These are phyloP conservation scores for Isoetes taiwanensis DNA, from an alignment of 75 land plant genomes.

Conservation along the genomic window DNA sequence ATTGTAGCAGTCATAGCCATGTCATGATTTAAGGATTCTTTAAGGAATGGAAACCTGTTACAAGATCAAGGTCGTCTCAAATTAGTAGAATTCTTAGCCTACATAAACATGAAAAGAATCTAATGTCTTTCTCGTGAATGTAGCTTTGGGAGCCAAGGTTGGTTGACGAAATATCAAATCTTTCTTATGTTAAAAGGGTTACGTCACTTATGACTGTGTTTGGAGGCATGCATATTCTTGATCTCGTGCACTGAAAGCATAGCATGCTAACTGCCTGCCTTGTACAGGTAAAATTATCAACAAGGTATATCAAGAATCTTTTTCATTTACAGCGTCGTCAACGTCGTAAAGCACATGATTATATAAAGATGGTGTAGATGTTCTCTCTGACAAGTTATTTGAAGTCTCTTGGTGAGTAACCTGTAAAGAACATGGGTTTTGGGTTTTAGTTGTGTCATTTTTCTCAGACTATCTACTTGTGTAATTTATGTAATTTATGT, in stretches of 20 bases:
- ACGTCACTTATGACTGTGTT: constrained; percentile 64
- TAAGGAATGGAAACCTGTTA: constrained; percentile 43
- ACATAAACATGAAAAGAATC: constrained; percentile 8
- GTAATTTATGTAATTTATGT: background rate
- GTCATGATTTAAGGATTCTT: constrained; percentile 69
- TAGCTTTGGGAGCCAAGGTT: constrained; percentile 80
- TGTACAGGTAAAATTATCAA: constrained; percentile 40
- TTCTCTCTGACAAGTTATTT: constrained; percentile 8
- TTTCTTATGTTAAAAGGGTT: constrained; percentile 61
- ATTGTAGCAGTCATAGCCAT: constrained; percentile 61
- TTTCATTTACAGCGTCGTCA: constrained; percentile 57
- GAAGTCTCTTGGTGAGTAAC: background rate
- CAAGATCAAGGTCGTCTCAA: constrained; percentile 27
- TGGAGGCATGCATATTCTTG: constrained; percentile 39
- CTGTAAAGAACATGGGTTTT: background rate
- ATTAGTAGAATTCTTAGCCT: constrained; percentile 37
- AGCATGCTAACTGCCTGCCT: background rate
- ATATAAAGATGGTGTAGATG: constrained; percentile 27
- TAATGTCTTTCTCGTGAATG: constrained; percentile 6
- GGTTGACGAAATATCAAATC: constrained; percentile 53
- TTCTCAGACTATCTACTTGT: background rate
- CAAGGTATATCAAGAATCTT: constrained; percentile 51
- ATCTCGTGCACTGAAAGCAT: background rate
- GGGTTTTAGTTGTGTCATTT: background rate
- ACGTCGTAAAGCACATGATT: constrained; percentile 32